These are phyloP conservation scores for Thalassiosira livingstoniorum DNA, from an alignment of 352 stramenopile species.

Conservation along the genomic window DNA sequence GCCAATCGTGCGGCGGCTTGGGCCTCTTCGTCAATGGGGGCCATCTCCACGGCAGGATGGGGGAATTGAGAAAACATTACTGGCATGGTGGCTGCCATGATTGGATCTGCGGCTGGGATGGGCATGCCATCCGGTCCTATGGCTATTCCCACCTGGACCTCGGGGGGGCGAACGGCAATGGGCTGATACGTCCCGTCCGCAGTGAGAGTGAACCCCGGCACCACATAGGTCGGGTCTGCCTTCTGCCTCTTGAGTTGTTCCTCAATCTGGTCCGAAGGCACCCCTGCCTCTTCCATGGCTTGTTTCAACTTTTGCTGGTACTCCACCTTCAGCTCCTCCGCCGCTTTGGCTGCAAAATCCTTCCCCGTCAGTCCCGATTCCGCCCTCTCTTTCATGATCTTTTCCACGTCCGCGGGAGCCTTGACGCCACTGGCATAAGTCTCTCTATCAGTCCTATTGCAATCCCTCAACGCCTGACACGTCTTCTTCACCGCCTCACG, in stretches of 20 bases:
- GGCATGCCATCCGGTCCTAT: conserved; percentile 35
- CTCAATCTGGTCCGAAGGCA: conserved; percentile 49
- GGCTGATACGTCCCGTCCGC: conserved; percentile 24
- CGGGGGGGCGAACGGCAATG: conserved; percentile 19
- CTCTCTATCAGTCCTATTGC: conserved; percentile 70
- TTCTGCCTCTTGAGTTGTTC: conserved; percentile 43
- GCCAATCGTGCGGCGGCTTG: conserved; percentile 22
- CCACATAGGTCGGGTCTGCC: conserved; percentile 48
- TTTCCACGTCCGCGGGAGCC: conserved; percentile 69
- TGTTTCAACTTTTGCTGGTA: conserved; percentile 24
- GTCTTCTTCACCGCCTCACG: conserved; percentile 76
- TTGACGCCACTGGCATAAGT: conserved; percentile 67
- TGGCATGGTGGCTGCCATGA: not conserved
- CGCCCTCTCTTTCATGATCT: conserved; percentile 39
- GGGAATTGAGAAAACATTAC: conserved; percentile 4
- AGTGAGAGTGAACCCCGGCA: conserved; percentile 44
- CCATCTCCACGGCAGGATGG: conserved; percentile 40
- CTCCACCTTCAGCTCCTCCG: conserved; percentile 27
- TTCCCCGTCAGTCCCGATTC: conserved; percentile 27
- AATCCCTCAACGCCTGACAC: conserved; percentile 77
- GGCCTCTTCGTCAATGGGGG: conserved; percentile 33
- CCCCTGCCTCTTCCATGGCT: conserved; percentile 42
- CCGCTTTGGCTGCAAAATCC: conserved; percentile 31
- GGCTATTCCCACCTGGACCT: not conserved
- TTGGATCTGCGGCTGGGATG: not conserved